A percentile compares a stretch with the other conserved stretches of the same genome.
Conservation (phyloP, 75 land plant genomes). For the Pinus taeda region DNA sequence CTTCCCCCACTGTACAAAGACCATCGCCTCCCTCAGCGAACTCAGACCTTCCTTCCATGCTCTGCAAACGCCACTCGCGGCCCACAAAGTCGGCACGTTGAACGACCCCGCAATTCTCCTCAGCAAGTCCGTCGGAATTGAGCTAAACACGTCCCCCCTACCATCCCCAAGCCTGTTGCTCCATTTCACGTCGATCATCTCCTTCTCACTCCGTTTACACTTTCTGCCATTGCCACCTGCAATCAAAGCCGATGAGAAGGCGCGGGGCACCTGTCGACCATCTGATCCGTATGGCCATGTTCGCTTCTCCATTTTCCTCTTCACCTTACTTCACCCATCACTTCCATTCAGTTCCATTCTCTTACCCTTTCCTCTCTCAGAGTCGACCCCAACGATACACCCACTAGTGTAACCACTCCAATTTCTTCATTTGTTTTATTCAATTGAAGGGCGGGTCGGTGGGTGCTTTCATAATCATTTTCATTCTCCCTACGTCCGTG, state of each 20-base stretch:
- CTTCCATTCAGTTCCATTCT: background rate
- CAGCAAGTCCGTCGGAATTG: conserved; percentile 57
- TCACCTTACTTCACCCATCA: background rate
- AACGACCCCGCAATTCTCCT: conserved; percentile 54
- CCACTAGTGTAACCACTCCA: no score
- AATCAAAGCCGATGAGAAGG: background rate
- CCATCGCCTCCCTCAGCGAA: conserved; percentile 81
- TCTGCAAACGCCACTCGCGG: conserved; percentile 70
- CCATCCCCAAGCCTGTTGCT: conserved; percentile 3
- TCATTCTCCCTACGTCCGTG: no score
- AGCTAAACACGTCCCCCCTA: background rate
- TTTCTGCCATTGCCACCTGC: background rate
- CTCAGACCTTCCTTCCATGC: conserved; percentile 71
- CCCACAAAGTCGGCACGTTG: conserved; percentile 37
- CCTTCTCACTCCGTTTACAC: conserved; percentile 10
- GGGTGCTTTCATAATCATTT: no score
- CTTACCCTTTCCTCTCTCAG: no score
- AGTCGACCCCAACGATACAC: no score
- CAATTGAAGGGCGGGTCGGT: no score
- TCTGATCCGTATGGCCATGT: conserved; percentile 25
- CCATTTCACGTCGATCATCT: conserved; percentile 12
- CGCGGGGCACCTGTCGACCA: conserved; percentile 12
- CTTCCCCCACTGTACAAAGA: conserved; percentile 67
- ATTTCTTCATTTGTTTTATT: no score
- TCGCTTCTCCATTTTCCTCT: conserved; percentile 10